Conservation (phyloP, 768 basidiomycete species). For the Tricholoma saponaceum region DNA sequence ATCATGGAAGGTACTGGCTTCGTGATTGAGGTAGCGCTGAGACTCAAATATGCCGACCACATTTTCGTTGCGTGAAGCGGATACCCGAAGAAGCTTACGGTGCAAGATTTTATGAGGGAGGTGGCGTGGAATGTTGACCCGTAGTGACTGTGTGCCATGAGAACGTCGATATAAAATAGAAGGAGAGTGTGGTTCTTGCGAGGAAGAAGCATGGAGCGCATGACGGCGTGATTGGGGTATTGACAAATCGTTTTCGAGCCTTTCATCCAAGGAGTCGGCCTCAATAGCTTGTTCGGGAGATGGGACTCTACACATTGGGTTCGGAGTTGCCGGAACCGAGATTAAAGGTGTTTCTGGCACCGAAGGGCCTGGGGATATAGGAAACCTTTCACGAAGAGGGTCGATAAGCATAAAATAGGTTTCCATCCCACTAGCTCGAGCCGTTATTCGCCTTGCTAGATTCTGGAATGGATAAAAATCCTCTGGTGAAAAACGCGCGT, state of each 20-base stretch:
- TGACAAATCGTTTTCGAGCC: not conserved
- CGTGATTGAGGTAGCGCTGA: conserved; percentile 65
- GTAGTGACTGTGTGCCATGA: conserved; percentile 19
- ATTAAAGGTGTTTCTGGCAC: not conserved
- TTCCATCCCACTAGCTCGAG: conserved; percentile 57
- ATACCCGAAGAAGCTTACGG: conserved; percentile 34
- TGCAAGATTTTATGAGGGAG: conserved; percentile 33
- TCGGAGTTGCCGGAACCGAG: conserved; percentile 14
- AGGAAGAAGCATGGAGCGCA: not conserved
- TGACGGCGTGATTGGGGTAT: not conserved
- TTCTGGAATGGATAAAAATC: conserved; percentile 52
- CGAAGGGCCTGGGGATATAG: conserved; percentile 41
- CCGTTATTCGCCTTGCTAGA: conserved; percentile 45
- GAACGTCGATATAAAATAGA: conserved; percentile 9
- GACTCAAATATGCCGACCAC: conserved; percentile 74
- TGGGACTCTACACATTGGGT: conserved; percentile 22
- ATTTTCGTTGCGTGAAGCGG: conserved; percentile 37
- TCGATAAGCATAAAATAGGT: conserved; percentile 64
- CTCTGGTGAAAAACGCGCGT: conserved; percentile 51
- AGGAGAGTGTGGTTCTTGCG: not conserved
- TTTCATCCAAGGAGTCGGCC: not conserved
- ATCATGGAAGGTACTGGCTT: conserved; percentile 49
- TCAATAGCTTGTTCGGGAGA: conserved; percentile 16
- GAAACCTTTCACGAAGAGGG: conserved; percentile 55
- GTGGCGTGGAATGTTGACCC: conserved; percentile 25